phyloP scores from a whole-genome alignment of 2,329 filamentous ascomycete species.

The Hymenoscyphus infarciens region DNA sequence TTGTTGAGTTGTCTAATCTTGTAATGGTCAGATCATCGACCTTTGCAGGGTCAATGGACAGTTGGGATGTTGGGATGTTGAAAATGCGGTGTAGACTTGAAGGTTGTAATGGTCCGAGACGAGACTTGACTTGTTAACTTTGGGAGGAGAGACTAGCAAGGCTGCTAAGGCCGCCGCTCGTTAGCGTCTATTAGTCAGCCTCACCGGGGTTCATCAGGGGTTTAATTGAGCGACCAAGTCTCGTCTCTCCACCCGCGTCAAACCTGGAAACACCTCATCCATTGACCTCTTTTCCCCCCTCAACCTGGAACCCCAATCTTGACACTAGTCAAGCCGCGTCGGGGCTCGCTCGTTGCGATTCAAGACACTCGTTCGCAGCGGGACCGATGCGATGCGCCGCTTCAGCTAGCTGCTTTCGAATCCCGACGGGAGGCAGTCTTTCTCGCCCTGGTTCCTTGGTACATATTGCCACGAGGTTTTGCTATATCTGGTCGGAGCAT shows the following conservation, averaged over 20 bases:
- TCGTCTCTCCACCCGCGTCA: no score
- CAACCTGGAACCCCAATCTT: not conserved
- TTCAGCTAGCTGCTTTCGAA: not conserved
- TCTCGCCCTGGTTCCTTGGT: not conserved
- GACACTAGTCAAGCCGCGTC: not conserved
- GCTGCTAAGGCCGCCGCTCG: not conserved
- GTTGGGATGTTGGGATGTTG: not conserved
- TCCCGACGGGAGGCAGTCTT: not conserved
- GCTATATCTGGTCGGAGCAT: not conserved
- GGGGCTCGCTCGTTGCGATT: not conserved
- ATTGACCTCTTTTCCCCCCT: not conserved
- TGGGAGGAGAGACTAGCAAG: not conserved
- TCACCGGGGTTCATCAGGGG: not conserved
- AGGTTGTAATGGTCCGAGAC: not conserved
- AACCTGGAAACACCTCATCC: not conserved
- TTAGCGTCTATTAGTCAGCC: not conserved
- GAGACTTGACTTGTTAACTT: not conserved
- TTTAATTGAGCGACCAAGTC: no score
- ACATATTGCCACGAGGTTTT: not conserved
- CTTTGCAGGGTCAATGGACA: not conserved
- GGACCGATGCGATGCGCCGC: not conserved
- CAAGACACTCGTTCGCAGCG: not conserved
- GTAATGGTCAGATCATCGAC: not conserved
- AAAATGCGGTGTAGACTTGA: not conserved
- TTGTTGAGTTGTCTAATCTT: not conserved